A percentile compares a stretch with the other conserved stretches of the same genome.
phyloP scores from a whole-genome alignment of 306 rosid species.

The Prunus fruticosa region DNA sequence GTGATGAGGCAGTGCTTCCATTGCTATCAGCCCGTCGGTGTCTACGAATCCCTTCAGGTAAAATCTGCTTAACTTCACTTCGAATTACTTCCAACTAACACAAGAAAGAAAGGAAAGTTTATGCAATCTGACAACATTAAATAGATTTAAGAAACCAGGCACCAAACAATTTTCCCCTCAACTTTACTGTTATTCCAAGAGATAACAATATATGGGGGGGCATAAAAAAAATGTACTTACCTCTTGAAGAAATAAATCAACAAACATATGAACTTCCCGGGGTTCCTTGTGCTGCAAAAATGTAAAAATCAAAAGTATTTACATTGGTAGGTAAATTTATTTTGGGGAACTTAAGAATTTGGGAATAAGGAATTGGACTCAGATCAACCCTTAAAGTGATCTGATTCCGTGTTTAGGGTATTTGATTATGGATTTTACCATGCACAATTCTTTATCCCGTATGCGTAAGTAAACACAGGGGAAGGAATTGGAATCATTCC shows the following conservation, averaged over 20 bases:
- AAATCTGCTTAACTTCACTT: constrained; percentile 76
- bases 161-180: background rate
- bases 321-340: constrained; percentile 6
- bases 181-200: constrained; percentile 16
- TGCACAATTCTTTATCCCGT: too few relatives aligned
- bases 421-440: too few relatives aligned
- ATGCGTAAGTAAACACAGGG: too few relatives aligned
- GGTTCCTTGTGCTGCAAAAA: constrained; percentile 94
- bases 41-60: constrained; percentile 69
- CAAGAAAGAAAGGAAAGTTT: constrained; percentile 16
- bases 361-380: too few relatives aligned
- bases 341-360: background rate
- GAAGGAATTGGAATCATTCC: too few relatives aligned
- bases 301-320: constrained; percentile 23
- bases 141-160: constrained; percentile 4
- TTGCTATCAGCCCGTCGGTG: constrained; percentile 83
- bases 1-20: constrained; percentile 82
- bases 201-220: background rate
- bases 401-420: too few relatives aligned
- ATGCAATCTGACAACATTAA: background rate
- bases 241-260: constrained; percentile 91
- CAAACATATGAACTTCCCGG: constrained; percentile 94
- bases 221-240: constrained; percentile 40
- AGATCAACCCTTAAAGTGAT: too few relatives aligned
- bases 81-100: constrained; percentile 67